Evolutionary conservation across 306 rosid genomes (phyloP).

Genomic region (Sicyos edulis): DNA sequence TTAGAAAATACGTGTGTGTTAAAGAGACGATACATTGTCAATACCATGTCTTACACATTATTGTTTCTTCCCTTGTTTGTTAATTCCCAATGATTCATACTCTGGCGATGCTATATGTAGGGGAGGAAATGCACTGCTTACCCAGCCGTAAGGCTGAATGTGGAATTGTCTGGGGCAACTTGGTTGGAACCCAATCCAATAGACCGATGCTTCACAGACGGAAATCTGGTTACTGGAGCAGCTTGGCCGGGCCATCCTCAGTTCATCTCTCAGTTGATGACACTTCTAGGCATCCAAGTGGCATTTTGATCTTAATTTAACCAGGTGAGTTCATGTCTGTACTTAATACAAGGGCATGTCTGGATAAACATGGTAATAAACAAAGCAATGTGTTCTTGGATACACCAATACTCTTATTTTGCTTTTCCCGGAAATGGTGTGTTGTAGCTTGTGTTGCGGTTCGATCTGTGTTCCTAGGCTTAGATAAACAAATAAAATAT

Average conservation of each 20-base stretch:
- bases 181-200: constrained; percentile 93
- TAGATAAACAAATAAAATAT: no score
- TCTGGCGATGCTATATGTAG: constrained; percentile 22
- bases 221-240: constrained; percentile 81
- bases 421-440: neutral
- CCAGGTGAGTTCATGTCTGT: neutral
- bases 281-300: constrained; percentile 50
- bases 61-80: neutral
- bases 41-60: neutral
- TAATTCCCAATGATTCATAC: neutral
- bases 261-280: constrained; percentile 76
- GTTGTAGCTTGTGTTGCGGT: neutral
- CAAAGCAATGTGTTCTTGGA: neutral
- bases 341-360: neutral
- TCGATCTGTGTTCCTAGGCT: neutral
- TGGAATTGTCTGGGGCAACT: constrained; percentile 57
- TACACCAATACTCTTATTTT: neutral
- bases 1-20: neutral
- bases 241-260: constrained; percentile 86
- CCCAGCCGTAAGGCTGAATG: constrained; percentile 72
- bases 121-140: constrained; percentile 89
- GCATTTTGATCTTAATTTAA: constrained; percentile 34
- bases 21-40: neutral
- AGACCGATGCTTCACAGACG: constrained; percentile 73
- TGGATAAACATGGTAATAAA: neutral